Conservation (phyloP, 208 protist genomes). For the Jaenimonas drosophilae region DNA sequence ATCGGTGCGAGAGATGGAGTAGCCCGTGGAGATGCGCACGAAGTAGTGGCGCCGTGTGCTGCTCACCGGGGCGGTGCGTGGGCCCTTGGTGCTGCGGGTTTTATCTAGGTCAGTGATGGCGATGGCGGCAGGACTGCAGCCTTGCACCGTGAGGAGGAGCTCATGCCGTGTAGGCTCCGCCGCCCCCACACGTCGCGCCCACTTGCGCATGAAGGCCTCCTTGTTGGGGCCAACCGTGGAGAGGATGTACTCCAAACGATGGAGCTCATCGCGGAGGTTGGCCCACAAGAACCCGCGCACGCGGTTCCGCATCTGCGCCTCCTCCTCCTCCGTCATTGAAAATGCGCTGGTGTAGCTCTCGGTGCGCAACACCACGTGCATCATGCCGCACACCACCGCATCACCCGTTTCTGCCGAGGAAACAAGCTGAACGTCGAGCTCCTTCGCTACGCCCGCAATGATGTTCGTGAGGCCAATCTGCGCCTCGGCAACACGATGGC, state of each 20-base stretch:
- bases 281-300: constrained; percentile 66
- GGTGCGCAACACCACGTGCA: constrained; percentile 33
- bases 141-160: constrained; percentile 22
- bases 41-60: constrained; percentile 4
- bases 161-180: constrained; percentile 25
- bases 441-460: constrained; percentile 28
- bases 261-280: constrained; percentile 71
- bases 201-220: constrained; percentile 41
- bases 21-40: constrained; percentile 34
- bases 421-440: constrained; percentile 49
- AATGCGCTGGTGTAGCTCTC: constrained; percentile 32
- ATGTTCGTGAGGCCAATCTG: constrained; percentile 47
- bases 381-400: constrained; percentile 36
- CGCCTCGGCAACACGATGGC: constrained; percentile 50
- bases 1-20: constrained; percentile 21
- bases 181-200: constrained; percentile 18
- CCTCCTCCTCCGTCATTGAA: constrained; percentile 14
- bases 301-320: constrained; percentile 36
- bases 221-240: constrained; percentile 36
- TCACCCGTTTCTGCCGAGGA: constrained; percentile 57
- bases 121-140: constrained; percentile 2
- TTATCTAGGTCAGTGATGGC: not conserved
- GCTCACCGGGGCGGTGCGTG: too few relatives aligned
- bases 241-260: constrained; percentile 63
- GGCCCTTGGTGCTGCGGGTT: not conserved